Evolutionary conservation across 148 eudicot species (phyloP).

Genomic region (Silene conica): DNA sequence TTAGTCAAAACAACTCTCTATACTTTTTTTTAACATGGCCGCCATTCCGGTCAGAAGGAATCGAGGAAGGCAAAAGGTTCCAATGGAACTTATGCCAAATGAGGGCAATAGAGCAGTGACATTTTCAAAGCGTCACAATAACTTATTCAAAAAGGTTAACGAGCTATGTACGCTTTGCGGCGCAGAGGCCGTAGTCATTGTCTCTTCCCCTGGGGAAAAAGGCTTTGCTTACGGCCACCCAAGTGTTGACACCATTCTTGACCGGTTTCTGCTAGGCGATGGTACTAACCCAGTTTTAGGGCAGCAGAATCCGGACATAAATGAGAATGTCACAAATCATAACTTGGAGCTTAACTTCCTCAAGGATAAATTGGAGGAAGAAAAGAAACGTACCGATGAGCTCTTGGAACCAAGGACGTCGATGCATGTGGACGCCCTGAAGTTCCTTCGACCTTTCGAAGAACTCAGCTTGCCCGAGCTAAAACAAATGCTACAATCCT

Average conservation of each 20-base stretch:
- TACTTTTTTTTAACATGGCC: conserved; percentile 11
- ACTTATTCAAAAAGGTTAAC: conserved; percentile 27
- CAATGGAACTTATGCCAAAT: conserved; percentile 19
- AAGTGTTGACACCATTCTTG: conserved; percentile 6
- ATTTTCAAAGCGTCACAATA: conserved; percentile 23
- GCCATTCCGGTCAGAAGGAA: neutral
- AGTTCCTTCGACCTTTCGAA: conserved; percentile 28
- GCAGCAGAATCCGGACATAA: neutral
- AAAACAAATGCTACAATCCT: neutral
- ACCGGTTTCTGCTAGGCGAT: conserved; percentile 10
- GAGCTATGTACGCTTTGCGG: conserved; percentile 29
- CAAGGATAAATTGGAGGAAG: conserved; percentile 17
- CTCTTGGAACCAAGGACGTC: conserved; percentile 21
- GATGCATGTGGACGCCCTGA: neutral
- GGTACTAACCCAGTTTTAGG: neutral
- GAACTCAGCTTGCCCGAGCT: neutral
- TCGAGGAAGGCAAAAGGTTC: conserved; percentile 22
- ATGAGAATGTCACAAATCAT: neutral
- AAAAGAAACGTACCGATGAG: conserved; percentile 21
- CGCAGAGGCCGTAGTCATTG: conserved; percentile 5
- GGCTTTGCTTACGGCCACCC: conserved; percentile 28
- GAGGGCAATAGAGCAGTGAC: conserved; percentile 22
- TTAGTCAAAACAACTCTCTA: too few species aligned
- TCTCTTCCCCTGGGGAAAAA: conserved; percentile 22
- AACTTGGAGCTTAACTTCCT: conserved; percentile 21